Base-by-base conservation (phyloP, 805 yeast species). In the Naumovozyma baii region DNA sequence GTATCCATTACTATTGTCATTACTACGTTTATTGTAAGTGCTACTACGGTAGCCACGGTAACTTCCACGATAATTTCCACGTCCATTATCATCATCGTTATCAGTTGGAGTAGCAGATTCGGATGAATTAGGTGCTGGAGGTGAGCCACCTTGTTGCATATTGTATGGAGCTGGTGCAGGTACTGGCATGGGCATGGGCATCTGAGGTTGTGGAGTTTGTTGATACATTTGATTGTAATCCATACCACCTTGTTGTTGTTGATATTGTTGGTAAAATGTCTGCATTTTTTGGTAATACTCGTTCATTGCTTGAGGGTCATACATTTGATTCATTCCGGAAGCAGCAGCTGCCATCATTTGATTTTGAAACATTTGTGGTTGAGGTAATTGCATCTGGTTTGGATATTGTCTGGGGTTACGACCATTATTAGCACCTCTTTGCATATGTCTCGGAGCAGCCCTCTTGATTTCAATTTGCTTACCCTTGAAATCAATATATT, bases 401-500 rank as follows among this genome's bases (percentile, higher is more conserved):
- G 9, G 31, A 5, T 5, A n/a, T 29, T 29, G 31, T 49, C 43
- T 49, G 17, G 49, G 49, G 35, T 48, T 51, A 29, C 31, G 31
- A 5, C 31, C 17, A 17, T 14, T 33, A 17, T 28, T 28, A 28
- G 15, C 33, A 19, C 45, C 53, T 15, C 61, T 64, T 51, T 80
- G 85, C 59, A 74, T 80, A 48, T 79, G 80, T 62, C 90, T 73
- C 51, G 90, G 88, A 57, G 80, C 88, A 3, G 92, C 92, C 58
- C 86, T 73, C 56, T 83, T 83, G 45, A 83, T 83, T 62, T 83
- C 92, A 76, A 83, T 80, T 40, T 80, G 72, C 54, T 82, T 84
- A 36, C 95, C 96, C 56, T 86, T 87, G 52, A 90, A 78, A 41
- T 79, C 77, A 47, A 90, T 73, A 56, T 78, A 86, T 61, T 82